Evolutionary conservation across 2,329 filamentous ascomycete genomes (phyloP), one percentile per base, ranked within the genome.

Genomic region (Grosmannia clavigera): DNA sequence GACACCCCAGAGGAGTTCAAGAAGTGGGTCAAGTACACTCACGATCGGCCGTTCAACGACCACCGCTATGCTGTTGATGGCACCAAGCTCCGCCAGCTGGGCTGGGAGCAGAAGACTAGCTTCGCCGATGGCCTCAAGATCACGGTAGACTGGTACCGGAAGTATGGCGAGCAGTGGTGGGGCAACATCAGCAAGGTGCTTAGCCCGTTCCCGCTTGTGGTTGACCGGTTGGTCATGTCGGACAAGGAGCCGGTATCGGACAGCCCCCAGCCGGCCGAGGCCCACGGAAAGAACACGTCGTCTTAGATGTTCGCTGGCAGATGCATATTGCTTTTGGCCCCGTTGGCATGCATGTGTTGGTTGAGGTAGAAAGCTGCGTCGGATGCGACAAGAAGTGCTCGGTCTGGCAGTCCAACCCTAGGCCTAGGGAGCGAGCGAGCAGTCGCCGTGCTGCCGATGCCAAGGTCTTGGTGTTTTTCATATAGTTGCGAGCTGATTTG

Each of bases 1-100:
- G 72, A 75, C 22, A 75, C 73, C 4, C 70, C 74, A 35, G 76
- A 79, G 61, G 78, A 84, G 58, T 76, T 85, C 59, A 75, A 78
- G 61, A 79, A 79, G 66, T 87, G 84, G 80, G 81, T 92, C 66
- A 83, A 87, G 70, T 86, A 89, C 71, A 90, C 87, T 2, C 80
- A 85, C 64, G 88, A 94, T 72, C 80, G 89, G 25, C 88, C 88
- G 0, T 92, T 88, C 74, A 90, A 90, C 71, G 87, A 90, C 70
- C 80, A 83, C 67, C 78, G 86, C 46, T 90, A 90, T 67, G 85
- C 85, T 12, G 83, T 89, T 2, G 84, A 90, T 68, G 85, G 82
- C 40, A 81, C 79, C 58, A 89, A 88, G 71, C 77, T 90, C 65
- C 75, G 80, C 48, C 73, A 78, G 63, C 76, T 90, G 5, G 87